Percentiles rank a stretch among this genome's conserved stretches.
These are phyloP conservation scores for Colletotrichum eleusines DNA, from an alignment of 2,329 filamentous ascomycete species.

Conservation along the genomic window DNA sequence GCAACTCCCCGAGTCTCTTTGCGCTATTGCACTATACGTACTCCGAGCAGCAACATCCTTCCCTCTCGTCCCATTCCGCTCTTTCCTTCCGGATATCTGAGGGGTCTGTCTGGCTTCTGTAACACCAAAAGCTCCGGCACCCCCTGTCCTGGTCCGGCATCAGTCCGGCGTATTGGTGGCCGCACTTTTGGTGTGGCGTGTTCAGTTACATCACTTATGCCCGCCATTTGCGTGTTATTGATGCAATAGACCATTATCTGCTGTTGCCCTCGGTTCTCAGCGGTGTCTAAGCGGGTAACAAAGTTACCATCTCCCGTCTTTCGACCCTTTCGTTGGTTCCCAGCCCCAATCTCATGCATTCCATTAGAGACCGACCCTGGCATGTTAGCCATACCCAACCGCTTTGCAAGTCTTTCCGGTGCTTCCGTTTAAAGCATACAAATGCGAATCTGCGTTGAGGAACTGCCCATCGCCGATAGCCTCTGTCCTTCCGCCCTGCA, in stretches of 20 bases:
- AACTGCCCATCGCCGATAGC: conserved; percentile 26
- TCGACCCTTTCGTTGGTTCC: background rate
- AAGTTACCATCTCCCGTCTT: conserved; percentile 9
- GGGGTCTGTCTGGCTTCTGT: background rate
- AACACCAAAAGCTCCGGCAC: background rate
- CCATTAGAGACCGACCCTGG: conserved; percentile 9
- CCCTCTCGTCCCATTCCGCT: background rate
- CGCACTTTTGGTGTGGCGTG: conserved; percentile 28
- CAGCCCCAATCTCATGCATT: background rate
- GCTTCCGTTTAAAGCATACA: background rate
- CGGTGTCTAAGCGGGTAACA: background rate
- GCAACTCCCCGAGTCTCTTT: background rate
- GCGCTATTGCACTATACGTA: background rate
- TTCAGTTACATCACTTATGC: conserved; percentile 32
- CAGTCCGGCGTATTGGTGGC: conserved; percentile 31
- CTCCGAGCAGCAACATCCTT: background rate
- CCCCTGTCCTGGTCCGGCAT: conserved; percentile 16
- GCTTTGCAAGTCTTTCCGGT: conserved; percentile 2
- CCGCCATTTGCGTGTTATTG: background rate
- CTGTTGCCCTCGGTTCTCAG: background rate
- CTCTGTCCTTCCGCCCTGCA: conserved; percentile 8
- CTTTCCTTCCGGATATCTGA: background rate
- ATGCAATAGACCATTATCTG: background rate
- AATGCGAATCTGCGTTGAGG: conserved; percentile 1
- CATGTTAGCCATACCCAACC: background rate